These are phyloP conservation scores for Panaeolus papilionaceus DNA, from an alignment of 768 basidiomycete genomes.

Conservation along the genomic window DNA sequence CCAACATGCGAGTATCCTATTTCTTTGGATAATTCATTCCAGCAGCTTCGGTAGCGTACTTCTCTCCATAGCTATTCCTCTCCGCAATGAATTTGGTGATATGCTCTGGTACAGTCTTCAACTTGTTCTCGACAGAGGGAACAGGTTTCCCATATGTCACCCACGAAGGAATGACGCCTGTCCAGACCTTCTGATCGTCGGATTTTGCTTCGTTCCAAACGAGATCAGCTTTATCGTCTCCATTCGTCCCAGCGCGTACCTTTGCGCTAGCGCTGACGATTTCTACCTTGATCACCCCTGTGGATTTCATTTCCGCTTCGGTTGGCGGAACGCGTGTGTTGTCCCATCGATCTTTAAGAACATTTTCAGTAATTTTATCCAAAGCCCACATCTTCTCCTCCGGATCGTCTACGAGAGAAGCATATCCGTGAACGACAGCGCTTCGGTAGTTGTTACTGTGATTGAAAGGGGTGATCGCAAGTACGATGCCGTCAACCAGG, in stretches of 20 bases:
- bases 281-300: slow-evolving; percentile 33
- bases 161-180: slow-evolving; percentile 30
- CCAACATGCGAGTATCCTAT: not conserved
- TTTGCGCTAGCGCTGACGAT: slow-evolving; percentile 37
- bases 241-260: slow-evolving; percentile 27
- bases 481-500: slow-evolving; percentile 34
- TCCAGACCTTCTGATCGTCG: slow-evolving; percentile 30
- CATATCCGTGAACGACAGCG: slow-evolving; percentile 34
- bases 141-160: slow-evolving; percentile 27
- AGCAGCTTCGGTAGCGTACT: slow-evolving; percentile 22
- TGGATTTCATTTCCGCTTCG: slow-evolving; percentile 30
- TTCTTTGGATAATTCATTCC: not conserved
- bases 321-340: slow-evolving; percentile 35
- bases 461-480: slow-evolving; percentile 36
- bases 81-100: slow-evolving; percentile 21
- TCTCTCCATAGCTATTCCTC: slow-evolving; percentile 22
- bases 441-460: slow-evolving; percentile 37
- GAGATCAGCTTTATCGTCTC: slow-evolving; percentile 32
- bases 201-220: slow-evolving; percentile 16
- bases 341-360: slow-evolving; percentile 31
- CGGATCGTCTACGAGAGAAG: slow-evolving; percentile 25
- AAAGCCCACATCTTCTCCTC: slow-evolving; percentile 34
- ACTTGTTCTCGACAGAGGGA: slow-evolving; percentile 27
- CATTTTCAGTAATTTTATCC: slow-evolving; percentile 31
- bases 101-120: slow-evolving; percentile 23